Conservation (phyloP, 805 yeast genomes). For the Metschnikowia kunwiensis region DNA sequence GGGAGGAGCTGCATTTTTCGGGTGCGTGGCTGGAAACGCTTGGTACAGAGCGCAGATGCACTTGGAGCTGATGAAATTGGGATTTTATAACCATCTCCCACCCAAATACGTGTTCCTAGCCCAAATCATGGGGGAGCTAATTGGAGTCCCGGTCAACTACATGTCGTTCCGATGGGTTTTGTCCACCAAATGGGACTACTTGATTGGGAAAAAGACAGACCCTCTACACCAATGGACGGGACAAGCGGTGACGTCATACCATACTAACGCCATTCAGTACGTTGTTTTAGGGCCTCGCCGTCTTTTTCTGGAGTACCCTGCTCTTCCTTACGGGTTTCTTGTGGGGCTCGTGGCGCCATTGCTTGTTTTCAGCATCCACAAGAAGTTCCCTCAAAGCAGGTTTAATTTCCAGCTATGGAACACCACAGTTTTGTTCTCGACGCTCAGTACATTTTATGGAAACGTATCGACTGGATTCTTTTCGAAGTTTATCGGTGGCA, state of each 20-base stretch:
- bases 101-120: slow-evolving; percentile 50
- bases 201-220: slow-evolving; percentile 35
- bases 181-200: slow-evolving; percentile 35
- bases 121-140: slow-evolving; percentile 49
- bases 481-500: slow-evolving; percentile 47
- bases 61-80: slow-evolving; percentile 42
- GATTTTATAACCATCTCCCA: slow-evolving; percentile 52
- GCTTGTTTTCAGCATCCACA: slow-evolving; percentile 28
- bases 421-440: slow-evolving; percentile 47
- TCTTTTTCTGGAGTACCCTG: slow-evolving; percentile 41
- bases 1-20: slow-evolving; percentile 47
- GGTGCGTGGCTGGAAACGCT: slow-evolving; percentile 53
- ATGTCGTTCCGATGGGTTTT: slow-evolving; percentile 48
- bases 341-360: slow-evolving; percentile 41
- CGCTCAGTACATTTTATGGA: slow-evolving; percentile 48
- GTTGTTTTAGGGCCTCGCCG: slow-evolving; percentile 49
- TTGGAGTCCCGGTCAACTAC: slow-evolving; percentile 54
- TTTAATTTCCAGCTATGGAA: slow-evolving; percentile 39
- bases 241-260: slow-evolving; percentile 38
- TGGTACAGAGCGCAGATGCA: slow-evolving; percentile 50
- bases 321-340: slow-evolving; percentile 44
- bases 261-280: slow-evolving; percentile 50
- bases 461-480: slow-evolving; percentile 48
- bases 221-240: slow-evolving; percentile 55
- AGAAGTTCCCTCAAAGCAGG: slow-evolving; percentile 22